phyloP scores from a whole-genome alignment of 441 rosid genomes.

The Eutrema salsugineum region DNA sequence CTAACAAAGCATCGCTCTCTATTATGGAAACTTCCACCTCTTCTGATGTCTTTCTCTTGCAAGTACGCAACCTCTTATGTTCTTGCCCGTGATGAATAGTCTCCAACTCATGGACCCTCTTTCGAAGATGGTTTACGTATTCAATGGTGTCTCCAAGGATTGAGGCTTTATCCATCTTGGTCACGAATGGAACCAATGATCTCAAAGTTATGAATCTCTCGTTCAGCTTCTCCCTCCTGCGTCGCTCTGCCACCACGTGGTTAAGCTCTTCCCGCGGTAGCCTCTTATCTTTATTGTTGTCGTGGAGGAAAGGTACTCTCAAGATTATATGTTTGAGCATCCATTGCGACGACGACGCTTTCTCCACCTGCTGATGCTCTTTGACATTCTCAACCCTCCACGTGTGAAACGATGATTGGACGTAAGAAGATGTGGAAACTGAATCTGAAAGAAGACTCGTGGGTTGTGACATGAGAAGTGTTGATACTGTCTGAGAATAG shows the following conservation, averaged over 20 bases:
- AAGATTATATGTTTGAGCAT: conserved; percentile 75
- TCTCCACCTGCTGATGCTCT: conserved; percentile 28
- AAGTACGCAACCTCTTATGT: conserved; percentile 32
- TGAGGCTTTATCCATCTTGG: conserved; percentile 96
- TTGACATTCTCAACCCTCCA: conserved; percentile 46
- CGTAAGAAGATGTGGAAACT: conserved; percentile 24
- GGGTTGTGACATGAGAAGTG: conserved; percentile 61
- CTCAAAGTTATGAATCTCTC: conserved; percentile 73
- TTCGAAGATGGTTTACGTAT: conserved; percentile 78
- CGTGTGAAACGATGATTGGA: conserved; percentile 68
- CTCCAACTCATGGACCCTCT: conserved; percentile 79
- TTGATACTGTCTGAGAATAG: conserved; percentile 77
- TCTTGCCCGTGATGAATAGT: conserved; percentile 18
- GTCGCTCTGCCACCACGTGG: conserved; percentile 90
- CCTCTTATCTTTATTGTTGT: conserved; percentile 22
- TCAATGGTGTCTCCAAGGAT: conserved; percentile 91
- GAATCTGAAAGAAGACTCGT: conserved; percentile 38
- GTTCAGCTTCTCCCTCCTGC: conserved; percentile 89
- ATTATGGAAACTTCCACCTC: conserved; percentile 86
- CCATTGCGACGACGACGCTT: conserved; percentile 56
- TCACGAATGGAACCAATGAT: conserved; percentile 87
- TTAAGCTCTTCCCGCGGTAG: conserved; percentile 54
- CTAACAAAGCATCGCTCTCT: conserved; percentile 75
- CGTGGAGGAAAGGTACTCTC: conserved; percentile 70
- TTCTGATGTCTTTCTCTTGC: conserved; percentile 38